Evolutionary conservation across 2,329 filamentous ascomycete species (phyloP), one percentile per base, ranked within the genome.

Genomic region (Cercospora nicotianae): DNA sequence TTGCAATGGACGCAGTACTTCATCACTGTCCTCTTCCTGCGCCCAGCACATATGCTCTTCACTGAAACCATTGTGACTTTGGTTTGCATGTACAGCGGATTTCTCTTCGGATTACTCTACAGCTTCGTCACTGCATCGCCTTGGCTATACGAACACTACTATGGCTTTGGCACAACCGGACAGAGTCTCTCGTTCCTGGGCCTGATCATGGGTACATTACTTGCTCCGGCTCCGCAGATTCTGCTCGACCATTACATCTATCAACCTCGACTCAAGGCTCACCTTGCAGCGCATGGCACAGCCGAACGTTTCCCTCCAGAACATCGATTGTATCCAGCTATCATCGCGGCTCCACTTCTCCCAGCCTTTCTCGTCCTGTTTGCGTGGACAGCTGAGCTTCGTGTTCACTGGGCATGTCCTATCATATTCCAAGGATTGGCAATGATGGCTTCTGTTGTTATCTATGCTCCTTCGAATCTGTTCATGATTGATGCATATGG

Each of bases 401-500:
- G 55, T 7, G 72, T 81, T 20, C 80, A 79, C 69, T 82, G 79
- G 80, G 79, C 80, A 28, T 77, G 79, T 10, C 76, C 77, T 0
- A 79, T 80, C 1, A 61, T 74, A n/a, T 75, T 76, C 64, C 73
- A 76, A 66, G 65, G 66, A 26, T 31, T 73, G 16, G 70, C 69
- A 1, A 77, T 75, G 70, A 64, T 69, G 28, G 67, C 65, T 30
- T 73, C 69, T 42, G 60, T 72, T 0, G 68, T 73, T 45, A 73
- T 76, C 31, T 82, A 81, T 63, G 76, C 77, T 2, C 75, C 78
- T 0, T 72, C 73, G 18, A 80, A 79, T 51, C 70, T 80, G 30
- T 82, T 79, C 72, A 80, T 81, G 78, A 75, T 81, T 42, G 80
- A 82, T 64, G 72, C 78, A 0, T 82, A 81, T 53, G 80, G 80